A percentile compares a stretch with the other conserved stretches of the same genome.
Conservation (phyloP, 2,329 filamentous ascomycete genomes). For the Aureobasidium sp. region DNA sequence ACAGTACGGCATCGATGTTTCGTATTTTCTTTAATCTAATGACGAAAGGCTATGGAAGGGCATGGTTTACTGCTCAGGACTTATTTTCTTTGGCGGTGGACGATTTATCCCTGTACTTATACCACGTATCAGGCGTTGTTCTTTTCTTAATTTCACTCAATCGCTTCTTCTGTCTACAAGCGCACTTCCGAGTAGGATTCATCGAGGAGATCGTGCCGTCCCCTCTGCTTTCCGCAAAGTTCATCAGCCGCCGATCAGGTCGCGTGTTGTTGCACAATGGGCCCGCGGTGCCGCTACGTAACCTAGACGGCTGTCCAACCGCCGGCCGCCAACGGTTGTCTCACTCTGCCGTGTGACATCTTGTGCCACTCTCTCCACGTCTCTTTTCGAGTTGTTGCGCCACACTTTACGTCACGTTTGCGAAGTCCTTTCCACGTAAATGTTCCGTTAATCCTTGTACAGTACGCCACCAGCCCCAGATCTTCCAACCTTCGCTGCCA, state of each 20-base stretch:
- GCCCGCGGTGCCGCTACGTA: background rate
- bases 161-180: background rate
- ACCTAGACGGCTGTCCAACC: constrained; percentile 9
- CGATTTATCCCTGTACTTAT: constrained; percentile 9
- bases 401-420: constrained; percentile 4
- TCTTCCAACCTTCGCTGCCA: constrained; percentile 5
- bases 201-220: background rate
- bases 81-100: background rate
- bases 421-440: background rate
- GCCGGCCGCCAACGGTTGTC: constrained; percentile 1
- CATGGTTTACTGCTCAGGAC: background rate
- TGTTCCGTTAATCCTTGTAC: background rate
- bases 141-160: background rate
- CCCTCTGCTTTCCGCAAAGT: background rate
- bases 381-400: background rate
- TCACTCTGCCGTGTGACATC: constrained; percentile 12
- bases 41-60: background rate
- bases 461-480: background rate
- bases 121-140: background rate
- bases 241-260: background rate
- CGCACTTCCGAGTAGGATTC: background rate
- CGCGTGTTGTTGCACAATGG: background rate
- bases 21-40: constrained; percentile 6
- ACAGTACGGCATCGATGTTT: constrained; percentile 11
- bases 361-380: background rate